Evolutionary conservation across 2,329 filamentous ascomycete species (phyloP).

Genomic region (Pseudogymnoascus sp.): DNA sequence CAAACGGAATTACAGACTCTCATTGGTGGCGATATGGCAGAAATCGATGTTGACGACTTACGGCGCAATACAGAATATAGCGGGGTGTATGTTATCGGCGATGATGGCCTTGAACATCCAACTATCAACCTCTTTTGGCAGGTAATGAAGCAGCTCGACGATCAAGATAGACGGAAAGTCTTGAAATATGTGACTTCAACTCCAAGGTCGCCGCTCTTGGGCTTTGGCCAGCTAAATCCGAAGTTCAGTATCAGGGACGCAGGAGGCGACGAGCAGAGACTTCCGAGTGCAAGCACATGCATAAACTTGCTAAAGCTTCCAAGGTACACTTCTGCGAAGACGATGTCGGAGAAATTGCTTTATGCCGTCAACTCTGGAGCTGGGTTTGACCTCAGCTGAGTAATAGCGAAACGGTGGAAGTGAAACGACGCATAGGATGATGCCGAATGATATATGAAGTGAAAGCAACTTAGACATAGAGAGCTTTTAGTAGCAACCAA

Average conservation of each 20-base stretch:
- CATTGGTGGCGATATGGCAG: slow-evolving; percentile 77
- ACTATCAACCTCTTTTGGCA: slow-evolving; percentile 87
- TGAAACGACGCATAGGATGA: neutral
- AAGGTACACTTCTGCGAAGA: slow-evolving; percentile 60
- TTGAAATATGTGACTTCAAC: slow-evolving; percentile 95
- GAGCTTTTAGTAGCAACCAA: neutral
- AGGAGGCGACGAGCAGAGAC: slow-evolving; percentile 64
- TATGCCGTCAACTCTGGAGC: slow-evolving; percentile 87
- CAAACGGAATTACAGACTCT: slow-evolving; percentile 90
- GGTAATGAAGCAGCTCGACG: slow-evolving; percentile 69
- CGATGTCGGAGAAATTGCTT: slow-evolving; percentile 71
- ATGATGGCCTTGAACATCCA: slow-evolving; percentile 79
- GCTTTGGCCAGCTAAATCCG: slow-evolving; percentile 80
- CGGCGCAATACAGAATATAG: slow-evolving; percentile 79
- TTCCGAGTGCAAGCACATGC: slow-evolving; percentile 93
- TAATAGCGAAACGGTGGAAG: neutral
- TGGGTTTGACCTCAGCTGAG: slow-evolving; percentile 75
- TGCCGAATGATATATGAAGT: neutral
- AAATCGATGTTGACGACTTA: slow-evolving; percentile 83
- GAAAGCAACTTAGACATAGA: neutral
- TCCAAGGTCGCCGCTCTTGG: slow-evolving; percentile 79
- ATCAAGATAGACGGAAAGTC: slow-evolving; percentile 74
- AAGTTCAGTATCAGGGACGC: slow-evolving; percentile 85
- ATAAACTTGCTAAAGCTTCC: slow-evolving; percentile 93
- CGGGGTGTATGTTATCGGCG: slow-evolving; percentile 82